Base-by-base conservation (phyloP, 2,329 filamentous ascomycete species). In the Colletotrichum horii region DNA sequence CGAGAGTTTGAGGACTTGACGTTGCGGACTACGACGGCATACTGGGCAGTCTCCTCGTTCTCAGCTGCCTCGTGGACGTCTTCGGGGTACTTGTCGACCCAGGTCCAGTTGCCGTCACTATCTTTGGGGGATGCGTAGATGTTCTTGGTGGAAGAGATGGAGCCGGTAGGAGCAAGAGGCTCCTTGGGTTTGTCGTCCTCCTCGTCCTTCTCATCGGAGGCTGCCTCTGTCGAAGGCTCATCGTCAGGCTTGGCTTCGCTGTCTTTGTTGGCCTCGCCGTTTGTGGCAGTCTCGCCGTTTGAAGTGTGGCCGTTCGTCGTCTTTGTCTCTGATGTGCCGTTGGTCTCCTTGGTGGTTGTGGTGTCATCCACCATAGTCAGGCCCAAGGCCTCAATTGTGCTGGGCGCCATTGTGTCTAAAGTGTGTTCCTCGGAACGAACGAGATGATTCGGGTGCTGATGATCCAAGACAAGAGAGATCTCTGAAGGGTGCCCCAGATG, bases 21-120 rank as follows among this genome's bases (percentile, higher is more conserved):
- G 79, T 93, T 90, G 60, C 91, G 89, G 2, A 92, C 87, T 32
- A 93, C 84, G 65, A 93, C 84, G 3, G 92, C 92, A 79, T 89
- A 93, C 77, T 90, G 91, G 43, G 89, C 88, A 2, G 91, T 93
- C 78, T 91, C 88, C 22, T 89, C 88, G 77, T 92, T 91, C 79
- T 94, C 92, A 6, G 88, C 91, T 0, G 90, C 88, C 67, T 90
- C 88, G 61, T 88, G 85, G 5, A 90, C 83, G 76, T 91, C 88
- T 64, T 89, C 85, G 2, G 91, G 91, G 32, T 88, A 86, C 74
- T 89, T 87, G 70, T 89, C 87, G 9, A 89, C 88, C 91, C 91
- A 93, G 58, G 89, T 89, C 75, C 85, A 84, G 38, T 86, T 83
- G 12, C 89, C 90, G 61, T 87, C 83, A 14, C 86, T 83, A 79